phyloP scores from a whole-genome alignment of 352 stramenopile species.

The Phytophthora cactorum region DNA sequence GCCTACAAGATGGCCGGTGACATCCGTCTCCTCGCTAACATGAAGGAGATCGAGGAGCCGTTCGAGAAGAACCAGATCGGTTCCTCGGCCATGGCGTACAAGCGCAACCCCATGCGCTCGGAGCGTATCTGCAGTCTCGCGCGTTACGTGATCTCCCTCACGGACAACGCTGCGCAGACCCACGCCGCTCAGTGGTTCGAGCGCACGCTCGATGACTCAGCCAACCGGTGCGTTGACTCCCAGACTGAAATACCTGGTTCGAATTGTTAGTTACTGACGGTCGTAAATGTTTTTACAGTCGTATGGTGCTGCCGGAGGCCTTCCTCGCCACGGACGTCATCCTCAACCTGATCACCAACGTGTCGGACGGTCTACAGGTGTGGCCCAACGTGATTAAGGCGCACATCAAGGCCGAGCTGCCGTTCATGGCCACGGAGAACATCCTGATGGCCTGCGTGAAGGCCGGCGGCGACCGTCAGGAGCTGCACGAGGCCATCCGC shows the following conservation, averaged over 20 bases:
- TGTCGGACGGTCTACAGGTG: constrained; percentile 96
- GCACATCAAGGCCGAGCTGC: constrained; percentile 98
- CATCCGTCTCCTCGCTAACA: constrained; percentile 98
- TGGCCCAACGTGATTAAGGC: constrained; percentile 96
- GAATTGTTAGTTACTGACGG: constrained; percentile 10
- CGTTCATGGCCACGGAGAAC: constrained; percentile 99
- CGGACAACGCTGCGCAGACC: constrained; percentile 96
- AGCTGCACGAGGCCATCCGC: constrained; percentile 98
- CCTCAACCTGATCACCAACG: constrained; percentile 97
- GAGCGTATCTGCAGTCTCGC: constrained; percentile 98
- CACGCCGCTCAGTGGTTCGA: constrained; percentile 99
- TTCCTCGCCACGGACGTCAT: constrained; percentile 99
- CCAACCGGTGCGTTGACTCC: constrained; percentile 88
- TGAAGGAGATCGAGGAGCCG: constrained; percentile 98
- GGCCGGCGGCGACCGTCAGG: constrained; percentile 97
- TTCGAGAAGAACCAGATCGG: constrained; percentile 97
- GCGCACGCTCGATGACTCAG: constrained; percentile 98
- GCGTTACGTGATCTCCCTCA: constrained; percentile 98
- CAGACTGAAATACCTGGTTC: background rate
- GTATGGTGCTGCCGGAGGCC: constrained; percentile 97
- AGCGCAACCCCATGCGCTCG: constrained; percentile 99
- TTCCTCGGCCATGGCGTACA: constrained; percentile 99
- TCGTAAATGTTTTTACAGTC: constrained; percentile 37
- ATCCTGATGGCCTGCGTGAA: constrained; percentile 99
- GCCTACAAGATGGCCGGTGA: constrained; percentile 99